Conservation (phyloP, 495 filamentous ascomycete species). For the Clohesyomyces aquaticus region DNA sequence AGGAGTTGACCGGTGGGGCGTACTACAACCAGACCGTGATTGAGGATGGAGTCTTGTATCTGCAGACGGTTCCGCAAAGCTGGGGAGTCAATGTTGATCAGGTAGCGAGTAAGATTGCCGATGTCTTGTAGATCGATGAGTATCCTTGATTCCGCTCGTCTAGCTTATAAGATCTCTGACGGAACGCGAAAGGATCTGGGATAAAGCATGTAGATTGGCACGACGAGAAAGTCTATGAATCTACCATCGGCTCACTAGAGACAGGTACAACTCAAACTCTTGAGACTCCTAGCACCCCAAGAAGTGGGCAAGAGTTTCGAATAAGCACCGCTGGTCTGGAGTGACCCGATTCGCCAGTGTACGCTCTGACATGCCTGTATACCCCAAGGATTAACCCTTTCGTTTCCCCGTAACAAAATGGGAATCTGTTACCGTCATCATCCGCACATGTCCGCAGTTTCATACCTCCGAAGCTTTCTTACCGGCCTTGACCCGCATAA, state of each 20-base stretch:
- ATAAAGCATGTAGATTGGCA: too few species aligned
- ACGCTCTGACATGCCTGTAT: background rate
- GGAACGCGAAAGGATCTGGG: too few species aligned
- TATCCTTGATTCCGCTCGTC: too few species aligned
- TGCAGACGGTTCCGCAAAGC: conserved; percentile 32
- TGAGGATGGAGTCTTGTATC: conserved; percentile 38
- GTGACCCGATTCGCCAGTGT: too few species aligned
- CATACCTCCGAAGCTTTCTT: background rate
- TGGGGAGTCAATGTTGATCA: conserved; percentile 30
- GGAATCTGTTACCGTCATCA: background rate
- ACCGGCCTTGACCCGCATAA: background rate
- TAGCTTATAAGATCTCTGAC: too few species aligned
- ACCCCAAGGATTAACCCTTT: background rate
- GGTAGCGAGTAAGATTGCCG: conserved; percentile 15
- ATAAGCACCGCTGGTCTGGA: too few species aligned
- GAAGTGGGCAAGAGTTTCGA: too few species aligned
- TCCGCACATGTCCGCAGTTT: background rate
- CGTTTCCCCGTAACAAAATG: background rate
- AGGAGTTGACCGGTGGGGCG: conserved; percentile 25
- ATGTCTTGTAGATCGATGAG: conserved; percentile 13
- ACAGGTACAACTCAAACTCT: too few species aligned
- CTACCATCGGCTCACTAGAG: too few species aligned
- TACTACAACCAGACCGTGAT: conserved; percentile 32
- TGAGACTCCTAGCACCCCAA: too few species aligned
- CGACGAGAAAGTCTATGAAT: too few species aligned